Evolutionary conservation across 2,329 filamentous ascomycete genomes (phyloP).

Genomic region (Fusarium protoensiforme): DNA sequence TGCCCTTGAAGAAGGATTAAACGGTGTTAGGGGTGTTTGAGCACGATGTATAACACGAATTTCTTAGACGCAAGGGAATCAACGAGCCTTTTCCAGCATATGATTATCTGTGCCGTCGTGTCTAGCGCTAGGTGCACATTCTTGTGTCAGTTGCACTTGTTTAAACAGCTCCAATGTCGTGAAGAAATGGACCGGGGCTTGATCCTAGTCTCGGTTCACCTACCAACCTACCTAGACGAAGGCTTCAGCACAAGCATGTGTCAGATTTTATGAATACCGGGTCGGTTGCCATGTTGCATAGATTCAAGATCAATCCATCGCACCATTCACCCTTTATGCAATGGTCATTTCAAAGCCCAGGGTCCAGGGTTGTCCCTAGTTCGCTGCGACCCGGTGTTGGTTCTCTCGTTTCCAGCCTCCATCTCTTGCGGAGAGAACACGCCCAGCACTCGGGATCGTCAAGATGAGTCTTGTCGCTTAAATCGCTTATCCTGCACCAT

Average conservation of each 20-base stretch:
- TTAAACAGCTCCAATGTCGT: neutral
- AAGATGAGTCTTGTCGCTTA: neutral
- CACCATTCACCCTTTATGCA: neutral
- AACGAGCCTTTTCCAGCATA: slow-evolving; percentile 25
- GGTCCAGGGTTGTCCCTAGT: neutral
- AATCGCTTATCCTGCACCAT: neutral
- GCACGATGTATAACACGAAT: slow-evolving; percentile 47
- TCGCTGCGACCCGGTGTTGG: neutral
- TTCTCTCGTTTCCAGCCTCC: neutral
- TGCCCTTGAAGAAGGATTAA: slow-evolving; percentile 91
- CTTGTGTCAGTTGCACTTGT: neutral
- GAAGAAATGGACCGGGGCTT: neutral
- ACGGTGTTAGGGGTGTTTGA: slow-evolving; percentile 15
- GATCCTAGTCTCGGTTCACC: neutral
- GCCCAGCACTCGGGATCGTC: neutral
- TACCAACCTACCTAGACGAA: neutral
- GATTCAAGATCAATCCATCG: neutral
- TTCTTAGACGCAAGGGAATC: slow-evolving; percentile 40
- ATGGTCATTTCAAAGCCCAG: neutral
- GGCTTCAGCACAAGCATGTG: neutral
- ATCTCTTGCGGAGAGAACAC: neutral
- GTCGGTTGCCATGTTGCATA: neutral
- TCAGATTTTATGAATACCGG: neutral
- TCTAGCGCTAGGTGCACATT: slow-evolving; percentile 3
- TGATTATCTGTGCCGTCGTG: neutral